These are phyloP conservation scores for Endoconidiophora laricicola DNA, from an alignment of 2,329 filamentous ascomycete genomes.

Conservation along the genomic window DNA sequence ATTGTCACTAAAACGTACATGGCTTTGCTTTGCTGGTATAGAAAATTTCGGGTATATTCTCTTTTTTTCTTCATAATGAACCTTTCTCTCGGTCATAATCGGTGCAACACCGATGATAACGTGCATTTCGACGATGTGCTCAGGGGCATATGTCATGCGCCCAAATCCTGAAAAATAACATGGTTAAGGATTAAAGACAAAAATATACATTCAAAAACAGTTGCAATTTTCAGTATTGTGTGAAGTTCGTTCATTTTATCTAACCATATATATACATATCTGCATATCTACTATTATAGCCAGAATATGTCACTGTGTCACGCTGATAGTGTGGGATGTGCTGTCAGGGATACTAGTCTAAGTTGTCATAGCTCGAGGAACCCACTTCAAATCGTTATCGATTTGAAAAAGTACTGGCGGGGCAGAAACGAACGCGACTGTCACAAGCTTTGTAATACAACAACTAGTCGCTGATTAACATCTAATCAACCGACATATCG, in stretches of 20 bases:
- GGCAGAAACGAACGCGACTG: neutral
- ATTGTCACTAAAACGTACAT: slow-evolving; percentile 7
- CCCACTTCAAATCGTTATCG: too few relatives aligned
- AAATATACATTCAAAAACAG: neutral
- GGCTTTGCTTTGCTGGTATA: slow-evolving; percentile 7
- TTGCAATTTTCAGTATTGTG: neutral
- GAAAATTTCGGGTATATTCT: slow-evolving; percentile 8
- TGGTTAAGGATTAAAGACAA: slow-evolving; percentile 6
- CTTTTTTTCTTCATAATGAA: slow-evolving; percentile 1
- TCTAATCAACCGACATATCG: neutral
- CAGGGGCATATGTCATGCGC: neutral
- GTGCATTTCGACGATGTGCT: slow-evolving; percentile 2
- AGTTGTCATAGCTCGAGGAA: neutral
- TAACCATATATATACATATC: neutral
- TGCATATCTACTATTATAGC: neutral
- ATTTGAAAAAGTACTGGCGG: neutral
- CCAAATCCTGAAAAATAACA: slow-evolving; percentile 1
- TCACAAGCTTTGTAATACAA: neutral
- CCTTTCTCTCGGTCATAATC: neutral
- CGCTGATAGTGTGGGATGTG: too few relatives aligned
- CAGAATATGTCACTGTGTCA: neutral
- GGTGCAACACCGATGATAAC: neutral
- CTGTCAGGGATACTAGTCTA: too few relatives aligned
- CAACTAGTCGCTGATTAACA: neutral
- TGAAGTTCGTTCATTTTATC: neutral